These are phyloP conservation scores for Diutina rugosa DNA, from an alignment of 1,139 yeast genomes.

Conservation along the genomic window DNA sequence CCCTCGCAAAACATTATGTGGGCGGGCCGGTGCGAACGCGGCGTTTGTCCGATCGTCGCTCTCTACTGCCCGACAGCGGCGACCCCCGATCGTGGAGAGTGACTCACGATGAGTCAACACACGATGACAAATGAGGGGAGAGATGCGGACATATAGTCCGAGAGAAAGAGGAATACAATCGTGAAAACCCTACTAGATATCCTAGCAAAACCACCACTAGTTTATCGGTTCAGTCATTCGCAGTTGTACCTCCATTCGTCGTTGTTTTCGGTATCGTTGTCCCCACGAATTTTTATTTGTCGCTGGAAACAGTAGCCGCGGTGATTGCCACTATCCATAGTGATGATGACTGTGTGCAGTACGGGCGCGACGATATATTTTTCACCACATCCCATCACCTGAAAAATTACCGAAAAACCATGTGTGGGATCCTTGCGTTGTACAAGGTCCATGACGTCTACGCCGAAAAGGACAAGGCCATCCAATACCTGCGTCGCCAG, in stretches of 20 bases:
- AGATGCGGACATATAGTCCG: no score
- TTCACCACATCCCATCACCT: background rate
- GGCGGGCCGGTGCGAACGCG: background rate
- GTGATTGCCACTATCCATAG: background rate
- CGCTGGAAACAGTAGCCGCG: background rate
- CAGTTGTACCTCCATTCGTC: no score
- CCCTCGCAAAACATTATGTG: background rate
- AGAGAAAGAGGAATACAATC: no score
- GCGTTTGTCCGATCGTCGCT: background rate
- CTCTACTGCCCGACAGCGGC: background rate
- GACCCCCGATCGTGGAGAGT: background rate
- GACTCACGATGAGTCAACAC: background rate
- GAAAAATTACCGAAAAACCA: constrained; percentile 12
- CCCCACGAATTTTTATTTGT: background rate
- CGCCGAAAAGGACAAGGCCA: constrained; percentile 73
- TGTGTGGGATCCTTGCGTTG: constrained; percentile 98
- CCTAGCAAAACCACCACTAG: no score
- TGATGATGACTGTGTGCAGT: background rate
- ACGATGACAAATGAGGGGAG: no score
- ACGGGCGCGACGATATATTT: background rate
- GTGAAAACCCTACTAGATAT: no score
- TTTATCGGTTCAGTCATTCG: no score
- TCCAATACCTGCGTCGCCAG: constrained; percentile 80
- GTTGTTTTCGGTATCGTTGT: no score
- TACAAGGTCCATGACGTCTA: constrained; percentile 71